These are phyloP conservation scores for Lepidium sativum DNA, from an alignment of 345 rosid genomes.

Conservation along the genomic window DNA sequence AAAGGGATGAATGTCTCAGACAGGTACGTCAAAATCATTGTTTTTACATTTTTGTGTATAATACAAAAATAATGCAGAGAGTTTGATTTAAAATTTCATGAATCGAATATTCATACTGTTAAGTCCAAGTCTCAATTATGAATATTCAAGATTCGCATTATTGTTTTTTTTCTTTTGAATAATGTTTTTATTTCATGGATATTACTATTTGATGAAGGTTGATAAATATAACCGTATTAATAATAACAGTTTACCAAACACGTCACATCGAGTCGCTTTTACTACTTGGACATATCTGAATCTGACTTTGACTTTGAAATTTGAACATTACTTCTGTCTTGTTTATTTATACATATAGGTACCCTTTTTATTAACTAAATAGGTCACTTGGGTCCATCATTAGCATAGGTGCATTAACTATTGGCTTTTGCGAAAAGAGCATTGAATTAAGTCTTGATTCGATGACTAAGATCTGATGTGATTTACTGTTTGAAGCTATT, in stretches of 20 bases:
- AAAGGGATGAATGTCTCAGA: constrained; percentile 25
- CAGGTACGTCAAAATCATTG: constrained; percentile 22
- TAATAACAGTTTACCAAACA: constrained; percentile 18
- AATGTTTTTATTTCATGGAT: background rate
- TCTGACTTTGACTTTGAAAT: constrained; percentile 27
- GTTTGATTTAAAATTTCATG: constrained; percentile 8
- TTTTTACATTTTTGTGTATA: constrained; percentile 21
- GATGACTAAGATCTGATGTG: constrained; percentile 23
- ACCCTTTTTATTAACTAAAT: background rate
- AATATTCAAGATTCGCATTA: constrained; percentile 15
- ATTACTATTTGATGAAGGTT: background rate
- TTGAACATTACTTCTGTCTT: constrained; percentile 28
- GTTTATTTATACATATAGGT: constrained; percentile 12
- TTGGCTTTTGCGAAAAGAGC: background rate
- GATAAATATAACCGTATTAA: constrained; percentile 2
- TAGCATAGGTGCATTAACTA: constrained; percentile 21
- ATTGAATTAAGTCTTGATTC: constrained; percentile 13
- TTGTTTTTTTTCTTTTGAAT: background rate
- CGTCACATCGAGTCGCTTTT: constrained; percentile 19
- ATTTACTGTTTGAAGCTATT: constrained; percentile 13
- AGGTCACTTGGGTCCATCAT: constrained; percentile 24
- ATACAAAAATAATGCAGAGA: constrained; percentile 1
- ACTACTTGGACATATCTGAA: constrained; percentile 20
- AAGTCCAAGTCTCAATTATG: constrained; percentile 16
- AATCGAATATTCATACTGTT: constrained; percentile 21